Conservation (phyloP, 2,329 filamentous ascomycete genomes). For the Fusarium illudens region DNA sequence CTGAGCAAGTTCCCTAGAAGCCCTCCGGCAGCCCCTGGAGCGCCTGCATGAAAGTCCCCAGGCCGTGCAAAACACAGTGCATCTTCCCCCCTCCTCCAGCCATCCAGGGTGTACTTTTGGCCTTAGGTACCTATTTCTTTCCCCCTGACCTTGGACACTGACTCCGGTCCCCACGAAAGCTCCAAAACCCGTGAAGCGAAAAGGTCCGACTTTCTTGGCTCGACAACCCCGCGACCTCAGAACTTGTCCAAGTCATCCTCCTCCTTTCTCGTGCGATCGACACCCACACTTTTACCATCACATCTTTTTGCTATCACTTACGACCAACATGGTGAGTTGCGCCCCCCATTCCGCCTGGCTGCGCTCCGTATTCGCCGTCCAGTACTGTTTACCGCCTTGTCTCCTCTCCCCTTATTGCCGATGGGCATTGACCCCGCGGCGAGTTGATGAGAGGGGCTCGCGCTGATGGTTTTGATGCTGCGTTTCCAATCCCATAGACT, state of each 20-base stretch:
- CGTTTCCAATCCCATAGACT: constrained; percentile 28
- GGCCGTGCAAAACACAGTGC: constrained; percentile 26
- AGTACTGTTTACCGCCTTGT: constrained; percentile 8
- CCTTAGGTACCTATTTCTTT: constrained; percentile 35
- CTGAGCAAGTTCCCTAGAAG: background rate
- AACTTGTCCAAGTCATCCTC: constrained; percentile 45
- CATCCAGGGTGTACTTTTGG: constrained; percentile 20
- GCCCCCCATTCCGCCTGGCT: background rate
- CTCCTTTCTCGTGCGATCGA: constrained; percentile 38
- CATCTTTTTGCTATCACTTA: constrained; percentile 29
- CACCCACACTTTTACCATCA: constrained; percentile 32
- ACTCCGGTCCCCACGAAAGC: constrained; percentile 44
- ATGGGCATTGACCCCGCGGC: constrained; percentile 39
- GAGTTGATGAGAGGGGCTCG: constrained; percentile 41
- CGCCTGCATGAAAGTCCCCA: background rate
- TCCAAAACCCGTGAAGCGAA: constrained; percentile 40
- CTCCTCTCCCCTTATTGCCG: constrained; percentile 21
- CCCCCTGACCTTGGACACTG: constrained; percentile 28
- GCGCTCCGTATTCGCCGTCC: constrained; percentile 4
- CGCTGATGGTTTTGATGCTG: constrained; percentile 32
- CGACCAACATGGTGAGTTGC: constrained; percentile 44
- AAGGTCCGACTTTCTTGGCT: constrained; percentile 44
- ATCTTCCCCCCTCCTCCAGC: background rate
- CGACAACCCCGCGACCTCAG: constrained; percentile 42
- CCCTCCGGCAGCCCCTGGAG: background rate